phyloP scores from a whole-genome alignment of 768 basidiomycete genomes.

The Daedaleopsis nitida region DNA sequence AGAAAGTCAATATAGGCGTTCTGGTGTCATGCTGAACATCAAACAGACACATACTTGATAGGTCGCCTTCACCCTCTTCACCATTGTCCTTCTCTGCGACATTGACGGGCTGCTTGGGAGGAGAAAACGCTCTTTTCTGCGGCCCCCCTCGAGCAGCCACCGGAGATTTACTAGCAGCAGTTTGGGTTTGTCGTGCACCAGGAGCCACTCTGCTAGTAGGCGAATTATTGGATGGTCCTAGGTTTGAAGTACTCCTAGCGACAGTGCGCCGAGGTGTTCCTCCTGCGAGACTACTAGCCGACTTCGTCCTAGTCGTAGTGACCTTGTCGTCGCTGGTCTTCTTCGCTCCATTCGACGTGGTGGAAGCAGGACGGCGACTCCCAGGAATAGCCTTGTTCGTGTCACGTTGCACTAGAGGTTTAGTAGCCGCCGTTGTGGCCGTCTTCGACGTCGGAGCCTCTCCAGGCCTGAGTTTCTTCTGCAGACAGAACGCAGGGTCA shows the following conservation, averaged over 20 bases:
- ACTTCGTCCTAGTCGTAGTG: neutral
- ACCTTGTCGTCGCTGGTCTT: slow-evolving; percentile 5
- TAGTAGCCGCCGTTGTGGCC: slow-evolving; percentile 24
- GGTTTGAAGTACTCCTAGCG: neutral
- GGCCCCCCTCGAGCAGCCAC: neutral
- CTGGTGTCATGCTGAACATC: no score
- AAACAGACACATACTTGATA: slow-evolving; percentile 16
- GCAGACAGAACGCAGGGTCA: neutral
- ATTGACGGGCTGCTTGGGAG: slow-evolving; percentile 14
- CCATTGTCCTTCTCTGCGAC: neutral
- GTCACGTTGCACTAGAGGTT: slow-evolving; percentile 25
- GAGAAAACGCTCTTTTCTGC: slow-evolving; percentile 20
- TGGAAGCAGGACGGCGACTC: neutral
- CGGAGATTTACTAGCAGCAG: slow-evolving; percentile 12
- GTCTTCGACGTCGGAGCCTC: slow-evolving; percentile 10
- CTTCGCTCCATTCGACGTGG: neutral
- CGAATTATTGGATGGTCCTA: slow-evolving; percentile 1
- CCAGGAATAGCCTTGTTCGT: slow-evolving; percentile 19
- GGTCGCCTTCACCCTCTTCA: slow-evolving; percentile 1
- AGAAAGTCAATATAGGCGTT: neutral
- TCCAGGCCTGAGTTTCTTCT: slow-evolving; percentile 26
- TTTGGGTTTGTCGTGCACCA: neutral
- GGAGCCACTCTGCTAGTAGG: slow-evolving; percentile 8
- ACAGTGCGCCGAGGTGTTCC: slow-evolving; percentile 3
- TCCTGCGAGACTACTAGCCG: neutral